phyloP scores from a whole-genome alignment of 257 asterid genomes.

The Fraxinus cuspidata region DNA sequence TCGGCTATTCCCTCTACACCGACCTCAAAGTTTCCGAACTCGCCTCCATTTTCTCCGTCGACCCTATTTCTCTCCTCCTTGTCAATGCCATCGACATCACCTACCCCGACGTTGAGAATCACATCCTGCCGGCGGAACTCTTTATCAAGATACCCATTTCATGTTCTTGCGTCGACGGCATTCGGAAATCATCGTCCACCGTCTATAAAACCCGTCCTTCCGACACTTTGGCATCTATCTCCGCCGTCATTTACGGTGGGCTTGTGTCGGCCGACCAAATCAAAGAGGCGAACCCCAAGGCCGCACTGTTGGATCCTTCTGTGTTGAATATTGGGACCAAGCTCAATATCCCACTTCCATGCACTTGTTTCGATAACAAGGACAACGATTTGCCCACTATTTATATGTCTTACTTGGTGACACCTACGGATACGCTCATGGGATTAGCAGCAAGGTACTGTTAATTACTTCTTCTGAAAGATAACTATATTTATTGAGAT shows the following conservation, averaged over 20 bases:
- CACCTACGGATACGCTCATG: slow-evolving; percentile 59
- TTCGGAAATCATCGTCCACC: slow-evolving; percentile 64
- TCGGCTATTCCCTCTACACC: slow-evolving; percentile 90
- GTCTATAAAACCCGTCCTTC: slow-evolving; percentile 77
- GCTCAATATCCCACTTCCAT: slow-evolving; percentile 79
- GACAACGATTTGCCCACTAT: slow-evolving; percentile 85
- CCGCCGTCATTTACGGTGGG: slow-evolving; percentile 63
- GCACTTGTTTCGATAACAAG: slow-evolving; percentile 78
- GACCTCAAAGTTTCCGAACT: slow-evolving; percentile 93
- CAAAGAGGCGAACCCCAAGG: neutral
- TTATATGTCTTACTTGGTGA: slow-evolving; percentile 82
- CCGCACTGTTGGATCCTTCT: slow-evolving; percentile 56
- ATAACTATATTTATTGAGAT: too few species aligned
- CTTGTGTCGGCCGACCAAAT: slow-evolving; percentile 87
- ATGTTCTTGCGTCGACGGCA: slow-evolving; percentile 87
- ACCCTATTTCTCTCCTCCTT: slow-evolving; percentile 83
- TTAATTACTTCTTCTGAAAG: too few species aligned
- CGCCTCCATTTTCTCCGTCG: slow-evolving; percentile 74
- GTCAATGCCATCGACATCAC: slow-evolving; percentile 77
- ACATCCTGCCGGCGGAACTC: slow-evolving; percentile 77
- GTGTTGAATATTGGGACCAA: slow-evolving; percentile 61
- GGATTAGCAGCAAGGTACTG: slow-evolving; percentile 54
- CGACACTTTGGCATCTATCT: slow-evolving; percentile 65
- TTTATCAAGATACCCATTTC: slow-evolving; percentile 67
- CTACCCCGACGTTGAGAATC: slow-evolving; percentile 85